These are phyloP conservation scores for Pythium scleroteichum DNA, from an alignment of 352 stramenopile genomes.

Conservation along the genomic window DNA sequence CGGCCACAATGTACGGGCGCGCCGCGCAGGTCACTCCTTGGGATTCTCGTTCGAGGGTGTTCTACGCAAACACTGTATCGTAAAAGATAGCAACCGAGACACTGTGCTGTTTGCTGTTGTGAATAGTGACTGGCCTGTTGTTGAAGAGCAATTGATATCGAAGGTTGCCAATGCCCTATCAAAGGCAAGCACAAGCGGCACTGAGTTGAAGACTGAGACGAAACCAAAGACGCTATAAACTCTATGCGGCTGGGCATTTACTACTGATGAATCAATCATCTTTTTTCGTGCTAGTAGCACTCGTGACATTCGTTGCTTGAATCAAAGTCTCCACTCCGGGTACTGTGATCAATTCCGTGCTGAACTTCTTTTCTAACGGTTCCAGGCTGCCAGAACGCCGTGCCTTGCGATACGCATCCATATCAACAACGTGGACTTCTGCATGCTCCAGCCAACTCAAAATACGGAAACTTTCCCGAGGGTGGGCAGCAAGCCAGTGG, in stretches of 20 bases:
- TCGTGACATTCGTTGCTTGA: neutral
- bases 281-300: conserved; percentile 6
- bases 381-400: conserved; percentile 52
- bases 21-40: conserved; percentile 73
- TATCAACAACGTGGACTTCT: conserved; percentile 78
- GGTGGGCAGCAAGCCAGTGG: conserved; percentile 76
- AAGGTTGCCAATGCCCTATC: conserved; percentile 18
- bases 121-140: conserved; percentile 84
- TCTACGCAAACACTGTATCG: conserved; percentile 83
- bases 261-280: conserved; percentile 3
- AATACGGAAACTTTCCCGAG: conserved; percentile 56
- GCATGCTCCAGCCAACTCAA: conserved; percentile 84
- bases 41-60: conserved; percentile 90
- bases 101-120: conserved; percentile 83
- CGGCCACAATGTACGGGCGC: conserved; percentile 83
- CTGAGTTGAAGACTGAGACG: conserved; percentile 45
- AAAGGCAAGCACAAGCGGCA: conserved; percentile 8
- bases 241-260: conserved; percentile 9
- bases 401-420: conserved; percentile 77
- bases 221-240: conserved; percentile 9
- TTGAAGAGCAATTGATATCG: conserved; percentile 60
- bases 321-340: conserved; percentile 1
- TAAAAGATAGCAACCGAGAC: conserved; percentile 85
- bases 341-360: conserved; percentile 22
- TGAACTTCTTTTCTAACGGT: conserved; percentile 29